Evolutionary conservation across 1,139 yeast genomes (phyloP).

Genomic region (Lodderomyces parapsilosis): DNA sequence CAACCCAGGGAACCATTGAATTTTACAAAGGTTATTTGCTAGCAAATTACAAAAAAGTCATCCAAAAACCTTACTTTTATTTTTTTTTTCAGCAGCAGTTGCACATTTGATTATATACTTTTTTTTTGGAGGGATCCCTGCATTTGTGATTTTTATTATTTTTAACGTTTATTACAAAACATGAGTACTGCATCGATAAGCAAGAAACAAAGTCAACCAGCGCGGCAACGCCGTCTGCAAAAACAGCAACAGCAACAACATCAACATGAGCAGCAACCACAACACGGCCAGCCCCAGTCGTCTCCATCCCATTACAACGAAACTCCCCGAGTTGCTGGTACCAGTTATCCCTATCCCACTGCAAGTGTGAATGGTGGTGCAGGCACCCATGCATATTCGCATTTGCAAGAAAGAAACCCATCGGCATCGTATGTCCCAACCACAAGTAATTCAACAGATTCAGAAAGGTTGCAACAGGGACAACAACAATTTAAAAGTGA

Average conservation of each 20-base stretch:
- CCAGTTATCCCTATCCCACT: neutral
- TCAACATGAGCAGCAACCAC: constrained; percentile 5
- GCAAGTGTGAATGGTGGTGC: constrained; percentile 2
- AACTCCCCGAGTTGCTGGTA: neutral
- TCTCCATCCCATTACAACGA: constrained; percentile 3
- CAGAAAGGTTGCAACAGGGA: constrained; percentile 10
- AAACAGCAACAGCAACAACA: neutral
- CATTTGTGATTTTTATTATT: neutral
- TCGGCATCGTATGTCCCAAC: constrained; percentile 7
- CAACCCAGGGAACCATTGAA: too few relatives aligned
- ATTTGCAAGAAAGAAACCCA: constrained; percentile 1
- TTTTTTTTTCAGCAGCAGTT: constrained; percentile 2
- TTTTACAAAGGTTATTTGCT: too few relatives aligned
- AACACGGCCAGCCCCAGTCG: neutral
- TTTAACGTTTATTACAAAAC: neutral
- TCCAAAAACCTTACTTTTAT: neutral
- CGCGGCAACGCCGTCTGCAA: constrained; percentile 1
- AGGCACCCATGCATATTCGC: neutral
- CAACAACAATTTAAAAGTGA: constrained; percentile 1
- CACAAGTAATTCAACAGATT: constrained; percentile 6
- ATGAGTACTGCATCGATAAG: constrained; percentile 1
- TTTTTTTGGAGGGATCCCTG: neutral
- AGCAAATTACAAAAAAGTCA: neutral
- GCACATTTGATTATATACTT: constrained; percentile 2
- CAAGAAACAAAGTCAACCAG: neutral